Conservation (phyloP, 31 red algal species). For the Porphyra umbilicalis region DNA sequence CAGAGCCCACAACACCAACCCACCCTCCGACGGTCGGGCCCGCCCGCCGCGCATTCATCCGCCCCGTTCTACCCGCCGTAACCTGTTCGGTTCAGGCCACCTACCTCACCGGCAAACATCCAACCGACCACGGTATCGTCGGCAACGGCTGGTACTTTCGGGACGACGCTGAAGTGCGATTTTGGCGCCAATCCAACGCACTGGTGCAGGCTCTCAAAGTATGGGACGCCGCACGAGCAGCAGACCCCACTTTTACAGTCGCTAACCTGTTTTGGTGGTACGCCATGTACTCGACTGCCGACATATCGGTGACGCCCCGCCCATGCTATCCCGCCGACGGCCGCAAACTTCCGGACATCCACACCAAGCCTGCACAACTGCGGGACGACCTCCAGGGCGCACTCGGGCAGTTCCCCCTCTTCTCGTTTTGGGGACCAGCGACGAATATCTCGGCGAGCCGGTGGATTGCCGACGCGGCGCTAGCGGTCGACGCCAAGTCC, state of each 20-base stretch:
- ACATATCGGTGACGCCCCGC: slow-evolving; percentile 38
- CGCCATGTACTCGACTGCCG: slow-evolving; percentile 63
- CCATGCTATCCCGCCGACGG: slow-evolving; percentile 67
- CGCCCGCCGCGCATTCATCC: slow-evolving; percentile 8
- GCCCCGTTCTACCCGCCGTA: slow-evolving; percentile 45
- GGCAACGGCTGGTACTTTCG: slow-evolving; percentile 71
- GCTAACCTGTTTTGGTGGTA: slow-evolving; percentile 76
- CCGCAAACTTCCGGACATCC: slow-evolving; percentile 52
- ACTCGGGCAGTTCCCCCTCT: slow-evolving; percentile 65
- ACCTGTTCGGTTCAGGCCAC: slow-evolving; percentile 54
- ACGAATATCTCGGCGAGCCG: slow-evolving; percentile 22
- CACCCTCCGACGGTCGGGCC: not conserved
- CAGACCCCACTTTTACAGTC: slow-evolving; percentile 43
- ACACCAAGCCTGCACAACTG: slow-evolving; percentile 36
- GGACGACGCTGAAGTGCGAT: slow-evolving; percentile 33
- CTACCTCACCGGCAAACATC: slow-evolving; percentile 37
- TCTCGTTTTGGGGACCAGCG: slow-evolving; percentile 67
- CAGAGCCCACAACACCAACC: no score
- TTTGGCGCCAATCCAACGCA: slow-evolving; percentile 61
- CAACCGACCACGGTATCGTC: slow-evolving; percentile 47
- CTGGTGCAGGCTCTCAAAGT: slow-evolving; percentile 42
- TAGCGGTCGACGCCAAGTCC: slow-evolving; percentile 18
- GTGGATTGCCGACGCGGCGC: slow-evolving; percentile 51
- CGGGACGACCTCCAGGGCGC: slow-evolving; percentile 25
- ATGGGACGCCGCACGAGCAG: slow-evolving; percentile 35